Conservation (phyloP, 768 basidiomycete species). For the Lentinula detonsa region DNA sequence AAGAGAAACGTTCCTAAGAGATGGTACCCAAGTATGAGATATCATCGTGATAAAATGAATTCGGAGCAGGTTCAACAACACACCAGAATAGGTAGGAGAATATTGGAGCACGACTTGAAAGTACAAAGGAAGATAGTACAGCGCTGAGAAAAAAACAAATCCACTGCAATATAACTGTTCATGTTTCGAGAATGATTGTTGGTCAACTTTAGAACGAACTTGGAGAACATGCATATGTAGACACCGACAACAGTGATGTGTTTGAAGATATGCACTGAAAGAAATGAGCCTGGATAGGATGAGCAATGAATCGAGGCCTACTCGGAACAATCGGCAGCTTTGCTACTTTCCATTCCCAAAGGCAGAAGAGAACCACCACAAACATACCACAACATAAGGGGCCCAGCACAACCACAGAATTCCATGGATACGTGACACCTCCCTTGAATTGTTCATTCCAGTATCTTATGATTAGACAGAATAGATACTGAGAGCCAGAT, state of each 20-base stretch:
- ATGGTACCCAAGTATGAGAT: neutral
- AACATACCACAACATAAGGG: slow-evolving; percentile 53
- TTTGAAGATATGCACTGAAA: slow-evolving; percentile 67
- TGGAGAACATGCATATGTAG: slow-evolving; percentile 65
- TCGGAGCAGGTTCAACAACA: neutral
- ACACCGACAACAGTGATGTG: slow-evolving; percentile 60
- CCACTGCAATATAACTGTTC: slow-evolving; percentile 29
- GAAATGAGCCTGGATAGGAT: neutral
- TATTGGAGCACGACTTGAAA: slow-evolving; percentile 69
- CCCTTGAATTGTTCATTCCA: slow-evolving; percentile 33
- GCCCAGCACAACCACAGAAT: slow-evolving; percentile 56
- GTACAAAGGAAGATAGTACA: slow-evolving; percentile 71
- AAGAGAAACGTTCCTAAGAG: slow-evolving; percentile 55
- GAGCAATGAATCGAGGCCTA: slow-evolving; percentile 20
- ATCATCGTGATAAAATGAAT: neutral
- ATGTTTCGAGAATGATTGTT: neutral
- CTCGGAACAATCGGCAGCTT: slow-evolving; percentile 69
- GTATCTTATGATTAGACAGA: neutral
- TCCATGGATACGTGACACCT: slow-evolving; percentile 69
- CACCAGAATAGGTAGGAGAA: slow-evolving; percentile 47
- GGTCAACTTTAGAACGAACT: slow-evolving; percentile 26
- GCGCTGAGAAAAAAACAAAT: slow-evolving; percentile 54
- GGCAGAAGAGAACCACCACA: slow-evolving; percentile 50
- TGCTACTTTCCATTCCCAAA: slow-evolving; percentile 71
- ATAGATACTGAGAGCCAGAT: neutral